Conservation (phyloP, 495 filamentous ascomycete genomes). For the Jackrogersella multiformis region DNA sequence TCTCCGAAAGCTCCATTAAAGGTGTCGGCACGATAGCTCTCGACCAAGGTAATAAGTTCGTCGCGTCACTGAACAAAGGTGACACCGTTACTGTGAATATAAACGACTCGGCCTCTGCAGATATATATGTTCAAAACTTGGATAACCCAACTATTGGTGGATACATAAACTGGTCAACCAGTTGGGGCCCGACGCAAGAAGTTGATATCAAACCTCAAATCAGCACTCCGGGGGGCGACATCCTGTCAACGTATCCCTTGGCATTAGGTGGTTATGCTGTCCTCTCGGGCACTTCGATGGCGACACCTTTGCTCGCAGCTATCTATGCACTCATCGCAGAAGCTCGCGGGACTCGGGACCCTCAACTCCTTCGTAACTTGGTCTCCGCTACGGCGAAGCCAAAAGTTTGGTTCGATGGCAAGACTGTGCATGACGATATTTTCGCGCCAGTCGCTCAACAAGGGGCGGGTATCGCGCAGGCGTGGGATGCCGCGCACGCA, state of each 20-base stretch:
- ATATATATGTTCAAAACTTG: neutral
- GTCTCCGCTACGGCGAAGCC: neutral
- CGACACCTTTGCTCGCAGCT: neutral
- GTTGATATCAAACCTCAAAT: constrained; percentile 61
- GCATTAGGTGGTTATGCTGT: constrained; percentile 13
- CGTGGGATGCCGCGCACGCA: neutral
- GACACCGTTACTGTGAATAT: neutral
- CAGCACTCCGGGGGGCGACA: constrained; percentile 59
- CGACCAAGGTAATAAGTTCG: neutral
- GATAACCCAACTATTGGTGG: constrained; percentile 32
- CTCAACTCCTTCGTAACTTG: neutral
- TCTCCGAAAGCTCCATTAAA: neutral
- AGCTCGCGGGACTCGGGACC: neutral
- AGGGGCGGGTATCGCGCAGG: neutral
- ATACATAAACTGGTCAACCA: constrained; percentile 56
- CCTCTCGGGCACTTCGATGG: neutral
- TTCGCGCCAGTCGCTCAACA: constrained; percentile 2
- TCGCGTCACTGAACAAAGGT: neutral
- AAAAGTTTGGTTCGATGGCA: neutral
- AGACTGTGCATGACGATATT: neutral
- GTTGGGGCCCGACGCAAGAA: constrained; percentile 64
- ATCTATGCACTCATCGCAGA: neutral
- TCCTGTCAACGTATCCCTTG: constrained; percentile 63
- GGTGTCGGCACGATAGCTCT: neutral
- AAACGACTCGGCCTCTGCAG: neutral